These are phyloP conservation scores for Didymella glomerata DNA, from an alignment of 2,329 filamentous ascomycete genomes.

Conservation along the genomic window DNA sequence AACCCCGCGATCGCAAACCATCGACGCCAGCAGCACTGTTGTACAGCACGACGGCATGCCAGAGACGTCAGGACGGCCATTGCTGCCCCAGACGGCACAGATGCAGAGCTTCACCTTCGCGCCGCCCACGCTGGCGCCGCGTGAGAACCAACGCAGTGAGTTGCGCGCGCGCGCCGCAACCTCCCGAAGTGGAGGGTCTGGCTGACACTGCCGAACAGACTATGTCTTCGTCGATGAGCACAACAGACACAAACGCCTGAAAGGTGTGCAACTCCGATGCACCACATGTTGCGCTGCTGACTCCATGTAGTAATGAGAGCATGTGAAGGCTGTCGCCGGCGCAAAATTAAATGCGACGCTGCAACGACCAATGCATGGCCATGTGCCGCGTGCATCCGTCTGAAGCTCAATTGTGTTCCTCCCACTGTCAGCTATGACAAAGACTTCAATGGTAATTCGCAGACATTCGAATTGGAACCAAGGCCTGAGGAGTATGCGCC, in stretches of 20 bases:
- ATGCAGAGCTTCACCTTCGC: constrained; percentile 82
- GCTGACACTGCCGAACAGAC: constrained; percentile 63
- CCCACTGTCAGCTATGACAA: constrained; percentile 82
- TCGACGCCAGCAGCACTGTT: constrained; percentile 25
- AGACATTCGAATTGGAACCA: constrained; percentile 54
- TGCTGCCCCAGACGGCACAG: constrained; percentile 72
- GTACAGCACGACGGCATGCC: constrained; percentile 59
- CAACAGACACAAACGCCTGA: constrained; percentile 95
- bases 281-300: constrained; percentile 32
- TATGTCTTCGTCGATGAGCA: constrained; percentile 99
- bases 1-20: constrained; percentile 45
- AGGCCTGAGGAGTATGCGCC: constrained; percentile 51
- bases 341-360: constrained; percentile 98
- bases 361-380: constrained; percentile 98
- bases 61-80: constrained; percentile 68
- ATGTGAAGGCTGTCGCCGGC: constrained; percentile 90
- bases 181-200: constrained; percentile 6
- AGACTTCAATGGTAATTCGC: constrained; percentile 54
- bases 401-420: constrained; percentile 92
- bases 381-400: constrained; percentile 88
- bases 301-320: constrained; percentile 82
- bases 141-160: constrained; percentile 87
- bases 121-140: constrained; percentile 68
- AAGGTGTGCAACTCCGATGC: constrained; percentile 67
- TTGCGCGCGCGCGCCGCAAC: constrained; percentile 22